Evolutionary conservation across 371 early-diverging fungal genomes (phyloP), one percentile per base, ranked within the genome.

Genomic region (Rhizopus stolonifer): DNA sequence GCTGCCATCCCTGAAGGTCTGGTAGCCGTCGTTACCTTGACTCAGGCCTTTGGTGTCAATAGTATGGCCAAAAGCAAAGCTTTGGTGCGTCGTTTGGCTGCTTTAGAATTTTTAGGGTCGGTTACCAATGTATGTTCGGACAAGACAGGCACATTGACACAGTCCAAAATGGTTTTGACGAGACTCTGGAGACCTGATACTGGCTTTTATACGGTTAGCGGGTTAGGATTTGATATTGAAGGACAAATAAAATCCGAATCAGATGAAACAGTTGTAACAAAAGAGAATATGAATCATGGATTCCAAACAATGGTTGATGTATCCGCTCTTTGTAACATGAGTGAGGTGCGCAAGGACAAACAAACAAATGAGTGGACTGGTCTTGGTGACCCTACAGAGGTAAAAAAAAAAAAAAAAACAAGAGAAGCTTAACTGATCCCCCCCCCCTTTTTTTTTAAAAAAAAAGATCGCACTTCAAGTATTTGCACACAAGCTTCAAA

Each of bases 1-100:
- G 87, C 94, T 24, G 90, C 94, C 15, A 93, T 98, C 53, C 99
- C 99, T 31, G 96, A 96, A 72, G 99, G 97, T 52, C 81, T 96
- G 4, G 86, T 95, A 9, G 94, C 95, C 24, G 94, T 95, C 10
- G 77, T 88, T 23, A 90, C 91, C 0, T 73, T 97, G 43, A 92
- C 96, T 4, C 94, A 95, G 87, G 94, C 95, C 0, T 71, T 93
- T 54, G 94, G 95, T 67, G 97, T 96, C 13, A 72, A 81, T 22
- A 68, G 89, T 17, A 91, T 98, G 93, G 93, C 95, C 24, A 79
- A 82, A 42, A 78, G 83, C 40, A 83, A 92, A 51, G 95, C 70
- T 7, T 49, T 96, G 15, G 94, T 96, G 1, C 85, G 94, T 49
- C 90, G 93, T 53, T 76, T 96, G 11, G 88, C 87, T 4, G 87